phyloP scores from a whole-genome alignment of 2,329 filamentous ascomycete genomes.

The Cercospora zeae-maydis region DNA sequence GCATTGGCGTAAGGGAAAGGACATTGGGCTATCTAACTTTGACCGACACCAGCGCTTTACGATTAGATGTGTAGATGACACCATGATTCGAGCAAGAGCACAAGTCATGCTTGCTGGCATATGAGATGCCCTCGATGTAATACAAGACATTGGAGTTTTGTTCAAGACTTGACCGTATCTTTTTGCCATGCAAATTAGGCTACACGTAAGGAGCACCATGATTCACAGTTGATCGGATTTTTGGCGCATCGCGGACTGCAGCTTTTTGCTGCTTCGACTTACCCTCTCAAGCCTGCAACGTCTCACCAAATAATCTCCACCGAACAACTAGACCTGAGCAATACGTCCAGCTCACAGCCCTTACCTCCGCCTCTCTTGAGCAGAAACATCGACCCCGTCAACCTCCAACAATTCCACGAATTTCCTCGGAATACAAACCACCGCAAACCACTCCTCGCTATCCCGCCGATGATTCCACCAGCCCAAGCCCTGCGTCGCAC shows the following conservation, averaged over 20 bases:
- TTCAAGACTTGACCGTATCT: background rate
- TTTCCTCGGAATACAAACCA: constrained; percentile 7
- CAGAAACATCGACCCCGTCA: background rate
- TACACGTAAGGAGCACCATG: background rate
- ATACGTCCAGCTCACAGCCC: too few species aligned
- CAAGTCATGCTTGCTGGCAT: constrained; percentile 1
- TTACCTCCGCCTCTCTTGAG: background rate
- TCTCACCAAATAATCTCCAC: too few species aligned
- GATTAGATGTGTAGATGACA: constrained; percentile 13
- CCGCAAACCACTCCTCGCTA: constrained; percentile 9
- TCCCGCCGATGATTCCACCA: constrained; percentile 11
- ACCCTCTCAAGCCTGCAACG: too few species aligned
- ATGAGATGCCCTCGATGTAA: background rate
- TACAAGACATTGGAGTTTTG: background rate
- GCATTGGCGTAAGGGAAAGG: background rate
- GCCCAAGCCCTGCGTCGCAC: constrained; percentile 5
- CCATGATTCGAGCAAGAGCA: background rate
- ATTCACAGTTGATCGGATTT: background rate
- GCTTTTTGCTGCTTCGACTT: too few species aligned
- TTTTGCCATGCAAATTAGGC: too few species aligned
- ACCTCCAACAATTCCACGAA: constrained; percentile 4
- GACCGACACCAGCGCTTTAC: background rate
- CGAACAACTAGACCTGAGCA: too few species aligned
- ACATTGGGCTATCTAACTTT: background rate
- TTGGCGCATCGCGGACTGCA: background rate